phyloP scores from a whole-genome alignment of 768 basidiomycete genomes.

The Amanita subjunquillea region DNA sequence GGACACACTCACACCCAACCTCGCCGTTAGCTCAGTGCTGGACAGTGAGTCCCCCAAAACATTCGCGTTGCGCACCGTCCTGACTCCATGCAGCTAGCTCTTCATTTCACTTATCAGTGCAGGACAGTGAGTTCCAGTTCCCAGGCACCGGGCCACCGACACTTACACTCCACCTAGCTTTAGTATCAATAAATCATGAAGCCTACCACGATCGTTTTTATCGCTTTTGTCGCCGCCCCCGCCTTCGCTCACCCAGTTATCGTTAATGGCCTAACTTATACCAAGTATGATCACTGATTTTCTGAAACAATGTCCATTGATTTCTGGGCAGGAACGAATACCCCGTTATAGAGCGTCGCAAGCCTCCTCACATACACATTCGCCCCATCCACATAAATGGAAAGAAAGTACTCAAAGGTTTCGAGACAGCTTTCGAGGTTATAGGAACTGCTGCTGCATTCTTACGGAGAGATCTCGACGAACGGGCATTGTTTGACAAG shows the following conservation, averaged over 20 bases:
- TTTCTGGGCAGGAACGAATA: too few species aligned
- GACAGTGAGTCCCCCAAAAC: background rate
- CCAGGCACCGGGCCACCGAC: background rate
- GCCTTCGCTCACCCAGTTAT: background rate
- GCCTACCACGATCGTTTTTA: background rate
- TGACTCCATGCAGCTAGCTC: background rate
- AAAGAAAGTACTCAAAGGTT: too few species aligned
- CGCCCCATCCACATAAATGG: too few species aligned
- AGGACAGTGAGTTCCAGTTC: background rate
- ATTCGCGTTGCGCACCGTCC: background rate
- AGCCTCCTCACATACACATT: too few species aligned
- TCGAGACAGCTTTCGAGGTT: too few species aligned
- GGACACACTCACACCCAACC: background rate
- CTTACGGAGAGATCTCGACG: background rate
- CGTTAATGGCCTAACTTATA: background rate
- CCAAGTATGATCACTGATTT: too few species aligned
- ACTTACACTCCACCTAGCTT: background rate
- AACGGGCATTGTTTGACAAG: background rate
- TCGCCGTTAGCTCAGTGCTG: background rate
- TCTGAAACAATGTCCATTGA: too few species aligned
- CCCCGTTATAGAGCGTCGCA: too few species aligned
- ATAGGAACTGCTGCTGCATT: too few species aligned
- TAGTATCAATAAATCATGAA: background rate
- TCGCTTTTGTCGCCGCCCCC: background rate
- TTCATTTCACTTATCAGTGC: background rate